Base-by-base conservation (phyloP, 768 basidiomycete species). In the Leucosporidium yakuticum region DNA sequence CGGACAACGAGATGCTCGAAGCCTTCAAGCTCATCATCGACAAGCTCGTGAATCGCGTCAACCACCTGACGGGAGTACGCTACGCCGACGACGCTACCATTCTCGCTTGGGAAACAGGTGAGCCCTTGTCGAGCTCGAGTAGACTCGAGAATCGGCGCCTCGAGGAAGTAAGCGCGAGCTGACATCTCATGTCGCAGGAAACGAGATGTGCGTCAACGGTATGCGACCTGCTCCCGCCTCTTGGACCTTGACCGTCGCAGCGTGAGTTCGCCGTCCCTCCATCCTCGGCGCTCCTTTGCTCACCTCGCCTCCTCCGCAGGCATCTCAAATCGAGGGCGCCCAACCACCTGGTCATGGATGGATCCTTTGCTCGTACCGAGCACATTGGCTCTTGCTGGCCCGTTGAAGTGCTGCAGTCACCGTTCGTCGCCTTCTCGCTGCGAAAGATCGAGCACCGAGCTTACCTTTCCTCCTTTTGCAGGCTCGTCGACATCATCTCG, bases 31-130 rank as follows among this genome's bases (percentile, higher is more conserved):
- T 73, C 44, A 69, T 75, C 63, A 67, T 75, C 58, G 74, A 68
- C 63, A 70, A 72, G 54, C 70, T 76, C 48, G 50, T 73, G 11
- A 70, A 68, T 53, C 76, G 76, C n/a, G 57, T 64, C 48, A 77
- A 77, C 66, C 63, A 70, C n/a, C 60, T 76, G 63, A 75, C 68
- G 25, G 74, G 75, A 1, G n/a, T 61, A 7, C 44, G 63, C 8
- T 77, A 77, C 51, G 70, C 72, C 4, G 69, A 74, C 23, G 76
- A 77, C 60, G 72, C 76, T 9, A 69, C 68, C 0, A 66, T 77
- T 17, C 63, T 77, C 4, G 68, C 69, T 1, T 77, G 76, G 76
- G 75, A 77, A 53, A 77, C 76, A 0, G 71, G 69, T 60, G 31
- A 17, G 63, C 17, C 7, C n/a, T 11, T 2, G 2, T 39, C 32